Conservation (phyloP, 2,329 filamentous ascomycete genomes). For the Coleophoma crateriformis region DNA sequence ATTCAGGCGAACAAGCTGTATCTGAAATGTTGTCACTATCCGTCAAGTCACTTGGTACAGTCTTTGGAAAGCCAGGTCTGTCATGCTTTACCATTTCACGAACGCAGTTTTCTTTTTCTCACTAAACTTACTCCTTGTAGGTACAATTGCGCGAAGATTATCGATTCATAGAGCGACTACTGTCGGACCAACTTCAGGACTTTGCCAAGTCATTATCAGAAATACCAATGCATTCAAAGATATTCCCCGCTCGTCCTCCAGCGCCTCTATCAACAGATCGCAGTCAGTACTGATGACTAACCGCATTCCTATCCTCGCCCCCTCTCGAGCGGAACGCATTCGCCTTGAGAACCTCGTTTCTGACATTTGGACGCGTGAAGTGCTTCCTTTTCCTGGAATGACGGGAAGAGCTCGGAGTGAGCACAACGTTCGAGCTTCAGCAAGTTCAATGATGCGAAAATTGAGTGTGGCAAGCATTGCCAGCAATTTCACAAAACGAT, state of each 20-base stretch:
- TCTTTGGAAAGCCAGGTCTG: conserved; percentile 67
- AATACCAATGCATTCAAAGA: conserved; percentile 71
- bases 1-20: conserved; percentile 39
- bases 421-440: conserved; percentile 69
- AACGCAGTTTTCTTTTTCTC: too few species aligned
- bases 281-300: conserved; percentile 72
- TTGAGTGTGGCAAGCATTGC: conserved; percentile 78
- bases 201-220: conserved; percentile 77
- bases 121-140: conserved; percentile 27
- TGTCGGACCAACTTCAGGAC: conserved; percentile 59
- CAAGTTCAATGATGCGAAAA: conserved; percentile 82
- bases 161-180: conserved; percentile 78
- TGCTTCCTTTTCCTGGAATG: conserved; percentile 81
- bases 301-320: conserved; percentile 64
- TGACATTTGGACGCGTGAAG: conserved; percentile 80
- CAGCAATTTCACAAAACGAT: conserved; percentile 69
- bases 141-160: conserved; percentile 58
- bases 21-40: conserved; percentile 63
- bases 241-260: conserved; percentile 33
- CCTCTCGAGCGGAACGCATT: conserved; percentile 68
- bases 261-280: conserved; percentile 62
- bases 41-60: conserved; percentile 68
- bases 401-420: conserved; percentile 58
- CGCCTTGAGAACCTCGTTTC: conserved; percentile 68
- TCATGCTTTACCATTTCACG: background rate